Evolutionary conservation across 208 protist genomes (phyloP).

Genomic region (Leishmania aethiopica): DNA sequence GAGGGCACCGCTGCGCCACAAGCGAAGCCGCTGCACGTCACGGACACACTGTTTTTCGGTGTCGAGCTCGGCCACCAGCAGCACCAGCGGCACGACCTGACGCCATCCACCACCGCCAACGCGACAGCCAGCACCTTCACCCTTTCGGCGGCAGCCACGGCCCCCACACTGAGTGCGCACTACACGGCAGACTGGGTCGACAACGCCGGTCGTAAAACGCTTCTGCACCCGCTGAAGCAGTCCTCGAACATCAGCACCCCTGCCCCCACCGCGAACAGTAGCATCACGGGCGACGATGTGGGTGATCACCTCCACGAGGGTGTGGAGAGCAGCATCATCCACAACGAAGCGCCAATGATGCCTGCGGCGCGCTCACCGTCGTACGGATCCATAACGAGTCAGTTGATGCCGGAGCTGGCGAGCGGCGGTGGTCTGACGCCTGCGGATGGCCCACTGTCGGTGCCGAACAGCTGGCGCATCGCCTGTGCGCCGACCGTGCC

Average conservation of each 20-base stretch:
- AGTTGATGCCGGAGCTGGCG: slow-evolving; percentile 3
- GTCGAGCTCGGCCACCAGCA: slow-evolving; percentile 1
- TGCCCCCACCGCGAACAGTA: slow-evolving; percentile 6
- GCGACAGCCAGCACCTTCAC: not conserved
- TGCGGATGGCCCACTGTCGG: slow-evolving; percentile 19
- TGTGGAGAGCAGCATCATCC: slow-evolving; percentile 4
- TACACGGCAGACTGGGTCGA: slow-evolving; percentile 2
- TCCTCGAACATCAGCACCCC: not conserved
- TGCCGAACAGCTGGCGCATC: slow-evolving; percentile 26
- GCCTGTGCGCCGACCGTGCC: slow-evolving; percentile 33
- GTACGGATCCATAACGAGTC: slow-evolving; percentile 3
- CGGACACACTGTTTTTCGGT: not conserved
- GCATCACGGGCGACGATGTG: slow-evolving; percentile 10
- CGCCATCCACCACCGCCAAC: not conserved
- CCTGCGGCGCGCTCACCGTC: not conserved
- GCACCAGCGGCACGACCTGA: slow-evolving; percentile 6
- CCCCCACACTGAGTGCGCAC: no score
- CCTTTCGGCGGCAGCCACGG: not conserved
- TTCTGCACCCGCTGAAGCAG: slow-evolving; percentile 22
- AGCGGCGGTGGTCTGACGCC: slow-evolving; percentile 5
- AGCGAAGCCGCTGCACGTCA: not conserved
- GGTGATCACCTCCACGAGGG: not conserved
- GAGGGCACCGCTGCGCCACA: not conserved
- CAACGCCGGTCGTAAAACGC: slow-evolving; percentile 6
- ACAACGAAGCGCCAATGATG: slow-evolving; percentile 7